Evolutionary conservation across 441 rosid species (phyloP).

Genomic region (Syzygium malaccense): DNA sequence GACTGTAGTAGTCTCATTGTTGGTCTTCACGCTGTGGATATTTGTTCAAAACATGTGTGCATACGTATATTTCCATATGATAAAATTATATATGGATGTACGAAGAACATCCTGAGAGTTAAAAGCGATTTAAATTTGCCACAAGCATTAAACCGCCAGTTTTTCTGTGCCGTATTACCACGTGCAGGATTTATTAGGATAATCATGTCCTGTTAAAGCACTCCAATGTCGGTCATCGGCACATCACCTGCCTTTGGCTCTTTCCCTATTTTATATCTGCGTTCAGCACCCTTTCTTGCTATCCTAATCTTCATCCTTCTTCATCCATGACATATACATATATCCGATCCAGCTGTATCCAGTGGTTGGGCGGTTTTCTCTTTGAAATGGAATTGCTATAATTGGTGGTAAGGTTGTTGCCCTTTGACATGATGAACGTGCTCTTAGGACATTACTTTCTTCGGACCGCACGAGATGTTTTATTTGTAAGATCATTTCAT

Average conservation of each 20-base stretch:
- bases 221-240: not conserved
- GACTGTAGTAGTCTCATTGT: not conserved
- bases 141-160: not conserved
- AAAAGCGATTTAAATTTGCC: not conserved
- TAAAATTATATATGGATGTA: not conserved
- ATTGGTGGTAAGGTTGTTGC: not conserved
- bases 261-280: not conserved
- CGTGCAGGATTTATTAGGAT: not conserved
- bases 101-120: not conserved
- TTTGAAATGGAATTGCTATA: not conserved
- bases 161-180: not conserved
- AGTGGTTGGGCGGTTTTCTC: not conserved
- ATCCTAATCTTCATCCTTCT: not conserved
- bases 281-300: not conserved
- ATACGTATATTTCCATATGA: not conserved
- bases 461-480: not conserved
- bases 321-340: not conserved
- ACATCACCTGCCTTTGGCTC: not conserved
- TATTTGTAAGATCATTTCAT: not conserved
- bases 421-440: not conserved
- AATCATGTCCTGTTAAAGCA: not conserved
- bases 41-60: not conserved
- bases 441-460: not conserved
- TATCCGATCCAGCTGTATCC: not conserved
- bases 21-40: not conserved